Base-by-base conservation (phyloP, 768 basidiomycete genomes). In the Clavaria fumosa region DNA sequence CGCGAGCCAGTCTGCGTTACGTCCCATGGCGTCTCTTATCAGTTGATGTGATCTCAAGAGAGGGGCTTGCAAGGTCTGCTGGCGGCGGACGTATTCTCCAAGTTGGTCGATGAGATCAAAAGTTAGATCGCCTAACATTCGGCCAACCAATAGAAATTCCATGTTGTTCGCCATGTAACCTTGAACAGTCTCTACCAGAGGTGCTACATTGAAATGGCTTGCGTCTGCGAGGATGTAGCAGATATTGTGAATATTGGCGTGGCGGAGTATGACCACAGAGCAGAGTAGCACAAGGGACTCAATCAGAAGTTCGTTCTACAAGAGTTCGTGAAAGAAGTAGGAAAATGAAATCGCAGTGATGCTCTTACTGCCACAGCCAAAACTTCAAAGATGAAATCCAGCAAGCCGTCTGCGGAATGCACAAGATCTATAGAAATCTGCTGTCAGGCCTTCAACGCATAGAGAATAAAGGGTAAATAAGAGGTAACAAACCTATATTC, bases 381-480 rank as follows among this genome's bases (percentile, higher is more conserved):
- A 11, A 96, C 76, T 15, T 78, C 73, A 43, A 95, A 88, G 58
- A 89, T 70, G 45, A 90, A 85, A 43, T 88, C 80, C 40, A 97
- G 54, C 21, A 86, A 61, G 23, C 81, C 75, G 39, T 97, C 88
- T 4, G 75, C 58, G 1, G 69, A 70, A 18, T 69, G 48, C 3
- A 69, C 57, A 48, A 74, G 79, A 35, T 79, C 81, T 81, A 49
- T 11, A 31, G 22, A n/a, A 6, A 4, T 23, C 24, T n/a, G 35
- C 34, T 35, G 24, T 23, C 15, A n/a, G 10, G 15, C 14, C 9
- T 21, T 4, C 17, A 12, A 3, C 14, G 23, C 4, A n/a, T 31
- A 7, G 7, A 34, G 11, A 37, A 4, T 21, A 28, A 31, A 19
- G 4, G 34, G n/a, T n/a, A n/a, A n/a, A n/a, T n/a, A n/a, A n/a